Evolutionary conservation across 352 stramenopile species (phyloP).

Genomic region (Pythium myriotylum): DNA sequence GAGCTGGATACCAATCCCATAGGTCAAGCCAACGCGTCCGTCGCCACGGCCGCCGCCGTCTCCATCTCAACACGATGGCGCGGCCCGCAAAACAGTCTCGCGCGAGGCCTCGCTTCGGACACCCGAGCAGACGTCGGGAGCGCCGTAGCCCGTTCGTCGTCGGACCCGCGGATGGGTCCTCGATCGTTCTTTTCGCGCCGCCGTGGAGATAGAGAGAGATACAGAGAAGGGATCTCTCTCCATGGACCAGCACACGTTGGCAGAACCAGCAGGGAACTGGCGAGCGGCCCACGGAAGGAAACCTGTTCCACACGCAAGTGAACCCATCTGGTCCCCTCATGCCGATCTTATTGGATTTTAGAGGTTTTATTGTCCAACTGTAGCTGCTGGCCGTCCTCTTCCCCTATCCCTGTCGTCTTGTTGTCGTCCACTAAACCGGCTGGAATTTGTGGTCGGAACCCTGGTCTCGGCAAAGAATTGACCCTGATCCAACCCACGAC

Average conservation of each 20-base stretch:
- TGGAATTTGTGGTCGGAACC: neutral
- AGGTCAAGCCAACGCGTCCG: conserved; percentile 29
- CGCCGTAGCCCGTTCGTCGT: neutral
- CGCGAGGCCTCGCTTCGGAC: conserved; percentile 27
- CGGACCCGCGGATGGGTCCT: neutral
- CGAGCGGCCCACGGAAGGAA: neutral
- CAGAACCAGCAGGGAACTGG: neutral
- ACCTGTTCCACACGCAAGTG: conserved; percentile 7
- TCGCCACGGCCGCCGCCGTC: conserved; percentile 23
- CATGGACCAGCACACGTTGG: too few relatives aligned
- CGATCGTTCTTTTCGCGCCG: neutral
- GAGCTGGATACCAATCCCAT: conserved; percentile 25
- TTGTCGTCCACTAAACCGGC: conserved; percentile 14
- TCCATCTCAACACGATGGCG: conserved; percentile 13
- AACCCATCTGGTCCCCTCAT: conserved; percentile 9
- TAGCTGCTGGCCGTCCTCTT: conserved; percentile 2
- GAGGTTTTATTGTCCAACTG: conserved; percentile 6
- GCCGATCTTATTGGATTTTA: conserved; percentile 16
- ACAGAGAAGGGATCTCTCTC: neutral
- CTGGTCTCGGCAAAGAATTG: neutral
- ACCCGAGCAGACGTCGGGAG: conserved; percentile 23
- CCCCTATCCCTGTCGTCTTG: conserved; percentile 18
- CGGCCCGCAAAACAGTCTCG: conserved; percentile 5
- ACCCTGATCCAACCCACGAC: neutral
- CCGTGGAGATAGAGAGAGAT: neutral